Percentiles rank a stretch among this genome's conserved stretches.
phyloP scores from a whole-genome alignment of 352 stramenopile genomes.

The Pilasporangium apinafurcum region DNA sequence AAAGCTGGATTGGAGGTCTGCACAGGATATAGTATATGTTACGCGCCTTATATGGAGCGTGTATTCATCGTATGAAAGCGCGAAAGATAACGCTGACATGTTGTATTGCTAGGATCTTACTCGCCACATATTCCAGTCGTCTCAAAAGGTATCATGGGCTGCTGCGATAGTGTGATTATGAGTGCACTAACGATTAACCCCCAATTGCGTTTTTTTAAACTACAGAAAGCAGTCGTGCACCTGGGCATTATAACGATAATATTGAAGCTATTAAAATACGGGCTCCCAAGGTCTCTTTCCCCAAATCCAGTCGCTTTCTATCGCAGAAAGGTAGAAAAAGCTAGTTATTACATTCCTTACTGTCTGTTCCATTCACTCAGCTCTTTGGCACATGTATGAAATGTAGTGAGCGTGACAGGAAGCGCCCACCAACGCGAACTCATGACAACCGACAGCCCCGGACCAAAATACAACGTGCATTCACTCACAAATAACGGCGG shows the following conservation, averaged over 20 bases:
- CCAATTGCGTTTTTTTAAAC: not conserved
- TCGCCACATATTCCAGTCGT: conserved; percentile 49
- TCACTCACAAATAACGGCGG: conserved; percentile 44
- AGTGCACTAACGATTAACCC: not conserved
- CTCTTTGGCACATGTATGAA: not conserved
- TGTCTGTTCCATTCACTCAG: not conserved
- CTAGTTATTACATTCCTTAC: not conserved
- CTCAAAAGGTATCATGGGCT: conserved; percentile 30
- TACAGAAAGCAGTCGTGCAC: conserved; percentile 49
- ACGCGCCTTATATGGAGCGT: too few relatives aligned
- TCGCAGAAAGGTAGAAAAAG: conserved; percentile 87
- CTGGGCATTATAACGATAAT: conserved; percentile 66
- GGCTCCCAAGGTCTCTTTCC: conserved; percentile 68
- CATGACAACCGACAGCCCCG: conserved; percentile 68
- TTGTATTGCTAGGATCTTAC: conserved; percentile 15
- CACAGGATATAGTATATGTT: too few relatives aligned
- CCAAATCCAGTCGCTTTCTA: conserved; percentile 72
- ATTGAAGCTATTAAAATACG: conserved; percentile 52
- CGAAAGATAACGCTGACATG: not conserved
- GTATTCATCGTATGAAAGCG: too few relatives aligned
- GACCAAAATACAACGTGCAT: conserved; percentile 80
- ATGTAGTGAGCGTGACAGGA: conserved; percentile 62
- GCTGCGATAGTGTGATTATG: not conserved
- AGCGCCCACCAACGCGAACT: conserved; percentile 63
- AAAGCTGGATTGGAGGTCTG: conserved; percentile 77